phyloP scores from a whole-genome alignment of 1,139 yeast species.

The Lodderomyces parapsilosis region DNA sequence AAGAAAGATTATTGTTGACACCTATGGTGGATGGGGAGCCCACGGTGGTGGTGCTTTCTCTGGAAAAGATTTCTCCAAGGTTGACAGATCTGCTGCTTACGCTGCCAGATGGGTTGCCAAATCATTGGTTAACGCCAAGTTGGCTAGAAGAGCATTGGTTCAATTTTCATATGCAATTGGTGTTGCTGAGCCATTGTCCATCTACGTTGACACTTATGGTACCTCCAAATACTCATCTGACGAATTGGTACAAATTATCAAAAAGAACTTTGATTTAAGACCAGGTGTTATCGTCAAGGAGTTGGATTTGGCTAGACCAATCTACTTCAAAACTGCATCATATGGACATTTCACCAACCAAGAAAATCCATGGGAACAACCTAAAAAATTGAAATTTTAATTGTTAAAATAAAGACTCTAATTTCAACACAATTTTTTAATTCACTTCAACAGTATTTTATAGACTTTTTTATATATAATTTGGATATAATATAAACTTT shows the following conservation, averaged over 20 bases:
- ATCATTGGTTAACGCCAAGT: constrained; percentile 90
- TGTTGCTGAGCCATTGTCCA: constrained; percentile 98
- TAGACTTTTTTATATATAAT: constrained; percentile 1
- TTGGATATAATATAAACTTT: background rate
- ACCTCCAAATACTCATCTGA: constrained; percentile 87
- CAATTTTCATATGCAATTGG: constrained; percentile 99
- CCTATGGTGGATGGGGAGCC: constrained; percentile 99
- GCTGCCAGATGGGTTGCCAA: constrained; percentile 99
- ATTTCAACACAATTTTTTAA: constrained; percentile 1
- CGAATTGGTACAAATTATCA: constrained; percentile 86
- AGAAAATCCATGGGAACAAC: constrained; percentile 54
- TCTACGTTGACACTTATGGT: constrained; percentile 97
- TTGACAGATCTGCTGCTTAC: constrained; percentile 99
- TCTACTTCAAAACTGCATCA: constrained; percentile 97
- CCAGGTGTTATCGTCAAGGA: constrained; percentile 99
- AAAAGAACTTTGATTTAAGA: constrained; percentile 95
- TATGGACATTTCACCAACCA: constrained; percentile 99
- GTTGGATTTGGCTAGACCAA: constrained; percentile 97
- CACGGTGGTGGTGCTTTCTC: constrained; percentile 99
- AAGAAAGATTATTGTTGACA: constrained; percentile 98
- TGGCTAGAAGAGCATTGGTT: constrained; percentile 96
- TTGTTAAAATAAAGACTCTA: constrained; percentile 2
- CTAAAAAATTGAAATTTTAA: constrained; percentile 82
- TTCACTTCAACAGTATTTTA: constrained; percentile 3
- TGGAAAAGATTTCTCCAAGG: constrained; percentile 99